These are phyloP conservation scores for Kluyveromyces lactis DNA, from an alignment of 805 yeast genomes.

Conservation along the genomic window DNA sequence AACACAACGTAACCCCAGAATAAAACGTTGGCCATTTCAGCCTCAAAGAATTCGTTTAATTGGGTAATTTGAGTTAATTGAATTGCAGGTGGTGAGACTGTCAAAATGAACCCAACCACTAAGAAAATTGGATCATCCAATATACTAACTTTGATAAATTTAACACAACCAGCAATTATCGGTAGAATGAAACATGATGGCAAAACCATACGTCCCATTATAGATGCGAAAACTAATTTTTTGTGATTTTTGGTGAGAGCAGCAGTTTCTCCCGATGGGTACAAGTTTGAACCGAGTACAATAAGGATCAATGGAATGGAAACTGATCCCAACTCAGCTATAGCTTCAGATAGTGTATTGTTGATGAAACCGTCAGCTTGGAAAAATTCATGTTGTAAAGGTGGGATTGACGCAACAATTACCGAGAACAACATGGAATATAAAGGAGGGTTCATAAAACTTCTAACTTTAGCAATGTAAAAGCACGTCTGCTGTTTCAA, in stretches of 20 bases:
- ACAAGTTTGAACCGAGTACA: constrained; percentile 70
- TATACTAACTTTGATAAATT: constrained; percentile 55
- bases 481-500: constrained; percentile 7
- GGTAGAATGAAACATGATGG: constrained; percentile 67
- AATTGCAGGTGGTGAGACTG: constrained; percentile 77
- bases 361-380: constrained; percentile 52
- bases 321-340: constrained; percentile 60
- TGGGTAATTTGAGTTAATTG: constrained; percentile 78
- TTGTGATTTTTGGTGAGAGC: constrained; percentile 55
- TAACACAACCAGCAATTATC: constrained; percentile 53
- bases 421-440: constrained; percentile 68
- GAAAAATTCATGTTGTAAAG: constrained; percentile 48
- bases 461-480: constrained; percentile 22
- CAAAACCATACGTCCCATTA: constrained; percentile 68
- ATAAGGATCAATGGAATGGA: constrained; percentile 71
- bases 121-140: constrained; percentile 76
- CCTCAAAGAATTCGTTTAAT: constrained; percentile 64
- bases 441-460: constrained; percentile 73
- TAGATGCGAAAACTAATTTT: constrained; percentile 59
- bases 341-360: constrained; percentile 56
- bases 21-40: constrained; percentile 74
- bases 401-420: constrained; percentile 58
- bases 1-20: constrained; percentile 77
- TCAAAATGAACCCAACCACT: constrained; percentile 65
- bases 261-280: constrained; percentile 60